phyloP scores from a whole-genome alignment of 2,329 filamentous ascomycete genomes.

The Sphaerulina vaccinii region DNA sequence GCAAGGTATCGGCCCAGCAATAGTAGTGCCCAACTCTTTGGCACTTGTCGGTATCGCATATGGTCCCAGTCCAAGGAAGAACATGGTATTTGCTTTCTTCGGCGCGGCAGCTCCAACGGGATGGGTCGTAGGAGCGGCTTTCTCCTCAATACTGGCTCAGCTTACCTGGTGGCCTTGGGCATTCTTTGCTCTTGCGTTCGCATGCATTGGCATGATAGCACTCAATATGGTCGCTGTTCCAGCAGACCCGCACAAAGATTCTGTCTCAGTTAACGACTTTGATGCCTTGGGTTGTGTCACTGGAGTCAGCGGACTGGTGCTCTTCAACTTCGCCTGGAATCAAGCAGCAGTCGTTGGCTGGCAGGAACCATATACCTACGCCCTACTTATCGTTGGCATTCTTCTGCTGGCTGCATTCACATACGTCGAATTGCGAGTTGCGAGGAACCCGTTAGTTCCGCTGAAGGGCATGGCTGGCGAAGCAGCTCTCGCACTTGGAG shows the following conservation, averaged over 20 bases:
- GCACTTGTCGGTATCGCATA: conserved; percentile 39
- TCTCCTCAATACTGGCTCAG: conserved; percentile 35
- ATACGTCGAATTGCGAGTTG: conserved; percentile 27
- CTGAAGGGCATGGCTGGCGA: conserved; percentile 28
- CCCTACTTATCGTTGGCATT: conserved; percentile 28
- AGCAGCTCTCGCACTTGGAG: conserved; percentile 29
- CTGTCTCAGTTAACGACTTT: conserved; percentile 20
- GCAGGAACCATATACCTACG: conserved; percentile 28
- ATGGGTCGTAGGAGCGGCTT: conserved; percentile 35
- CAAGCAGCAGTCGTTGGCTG: conserved; percentile 33
- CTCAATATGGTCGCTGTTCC: conserved; percentile 30
- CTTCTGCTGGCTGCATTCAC: conserved; percentile 30
- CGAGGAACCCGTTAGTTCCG: conserved; percentile 24
- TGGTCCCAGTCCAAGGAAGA: conserved; percentile 36
- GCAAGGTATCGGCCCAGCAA: conserved; percentile 42
- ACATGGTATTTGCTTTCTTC: conserved; percentile 39
- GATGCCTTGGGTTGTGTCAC: conserved; percentile 30
- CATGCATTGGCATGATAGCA: conserved; percentile 19
- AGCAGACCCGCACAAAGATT: conserved; percentile 10
- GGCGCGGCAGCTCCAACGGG: conserved; percentile 38
- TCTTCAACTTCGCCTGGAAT: conserved; percentile 35
- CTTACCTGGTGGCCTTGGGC: conserved; percentile 36
- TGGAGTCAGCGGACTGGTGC: conserved; percentile 33
- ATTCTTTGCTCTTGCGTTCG: conserved; percentile 31
- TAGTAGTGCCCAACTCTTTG: conserved; percentile 40